phyloP scores from a whole-genome alignment of 176 grass and related monocot genomes.

The Juncus inflexus region DNA sequence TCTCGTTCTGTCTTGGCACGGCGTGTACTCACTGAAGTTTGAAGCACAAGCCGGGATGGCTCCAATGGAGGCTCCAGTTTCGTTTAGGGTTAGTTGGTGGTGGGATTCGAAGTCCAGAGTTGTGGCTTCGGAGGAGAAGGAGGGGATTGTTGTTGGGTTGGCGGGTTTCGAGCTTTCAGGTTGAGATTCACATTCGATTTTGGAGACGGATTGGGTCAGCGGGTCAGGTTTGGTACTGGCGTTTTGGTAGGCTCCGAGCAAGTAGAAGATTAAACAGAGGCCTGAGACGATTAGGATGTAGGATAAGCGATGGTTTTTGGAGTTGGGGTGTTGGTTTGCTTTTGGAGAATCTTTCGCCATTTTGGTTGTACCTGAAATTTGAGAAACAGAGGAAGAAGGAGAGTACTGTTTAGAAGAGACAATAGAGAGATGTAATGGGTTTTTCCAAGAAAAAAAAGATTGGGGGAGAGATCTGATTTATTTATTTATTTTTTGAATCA shows the following conservation, averaged over 20 bases:
- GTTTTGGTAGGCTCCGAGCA: conserved; percentile 87
- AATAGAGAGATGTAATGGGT: too few species aligned
- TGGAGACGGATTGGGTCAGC: conserved; percentile 20
- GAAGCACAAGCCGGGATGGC: conserved; percentile 51
- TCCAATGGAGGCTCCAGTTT: conserved; percentile 6
- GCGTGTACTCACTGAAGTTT: conserved; percentile 92
- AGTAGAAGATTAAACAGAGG: conserved; percentile 80
- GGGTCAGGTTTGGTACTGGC: conserved; percentile 34
- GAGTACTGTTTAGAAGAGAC: conserved; percentile 2
- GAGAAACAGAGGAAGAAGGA: conserved; percentile 27
- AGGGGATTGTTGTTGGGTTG: conserved; percentile 17
- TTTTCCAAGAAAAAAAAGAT: too few species aligned
- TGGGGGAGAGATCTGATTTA: too few species aligned
- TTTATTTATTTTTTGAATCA: neutral
- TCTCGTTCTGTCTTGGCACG: conserved; percentile 66
- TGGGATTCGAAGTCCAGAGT: conserved; percentile 69
- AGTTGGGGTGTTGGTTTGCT: conserved; percentile 57
- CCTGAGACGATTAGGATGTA: conserved; percentile 55
- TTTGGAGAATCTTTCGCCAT: conserved; percentile 92
- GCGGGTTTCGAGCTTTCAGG: conserved; percentile 15
- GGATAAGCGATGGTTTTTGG: conserved; percentile 68
- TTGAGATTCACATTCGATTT: conserved; percentile 25
- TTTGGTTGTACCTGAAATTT: conserved; percentile 38
- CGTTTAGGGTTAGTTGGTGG: conserved; percentile 49
- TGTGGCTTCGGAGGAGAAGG: conserved; percentile 19